Evolutionary conservation across 2,329 filamentous ascomycete genomes (phyloP).

Genomic region (Ceratocystiopsis brevicomis): DNA sequence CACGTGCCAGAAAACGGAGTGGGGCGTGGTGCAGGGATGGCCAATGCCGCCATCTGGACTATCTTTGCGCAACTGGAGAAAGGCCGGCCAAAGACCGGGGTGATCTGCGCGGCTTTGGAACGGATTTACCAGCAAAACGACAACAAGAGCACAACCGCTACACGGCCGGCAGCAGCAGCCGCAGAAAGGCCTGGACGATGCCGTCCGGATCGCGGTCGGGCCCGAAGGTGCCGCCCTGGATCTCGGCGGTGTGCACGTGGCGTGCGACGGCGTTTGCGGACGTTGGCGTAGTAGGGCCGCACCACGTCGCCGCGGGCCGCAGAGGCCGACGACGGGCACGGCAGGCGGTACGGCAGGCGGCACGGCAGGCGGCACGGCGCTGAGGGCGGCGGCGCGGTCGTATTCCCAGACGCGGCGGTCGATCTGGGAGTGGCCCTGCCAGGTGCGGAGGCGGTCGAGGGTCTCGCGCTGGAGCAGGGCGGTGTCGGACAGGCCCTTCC

Average conservation of each 20-base stretch:
- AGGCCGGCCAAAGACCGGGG: too few relatives aligned
- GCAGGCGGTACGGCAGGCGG: not conserved
- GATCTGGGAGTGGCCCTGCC: conserved; percentile 1
- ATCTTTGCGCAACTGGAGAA: too few relatives aligned
- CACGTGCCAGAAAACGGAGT: too few relatives aligned
- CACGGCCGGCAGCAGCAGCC: not conserved
- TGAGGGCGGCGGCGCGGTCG: not conserved
- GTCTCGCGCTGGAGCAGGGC: not conserved
- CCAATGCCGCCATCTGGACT: too few relatives aligned
- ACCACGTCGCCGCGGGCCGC: conserved; percentile 1
- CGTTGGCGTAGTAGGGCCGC: conserved; percentile 1
- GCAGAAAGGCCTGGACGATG: conserved; percentile 1
- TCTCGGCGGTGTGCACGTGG: not conserved
- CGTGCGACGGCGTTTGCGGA: not conserved
- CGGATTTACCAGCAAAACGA: too few relatives aligned
- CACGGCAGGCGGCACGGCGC: not conserved
- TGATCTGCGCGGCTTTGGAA: too few relatives aligned
- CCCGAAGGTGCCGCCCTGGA: conserved; percentile 1
- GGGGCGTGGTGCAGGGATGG: too few relatives aligned
- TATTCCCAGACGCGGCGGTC: conserved; percentile 1
- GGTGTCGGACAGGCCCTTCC: not conserved
- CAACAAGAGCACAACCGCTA: not conserved
- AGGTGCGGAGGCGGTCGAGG: not conserved
- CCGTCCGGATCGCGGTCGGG: not conserved
- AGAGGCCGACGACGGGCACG: not conserved